phyloP scores from a whole-genome alignment of 495 filamentous ascomycete genomes.

The Tirmania nivea region DNA sequence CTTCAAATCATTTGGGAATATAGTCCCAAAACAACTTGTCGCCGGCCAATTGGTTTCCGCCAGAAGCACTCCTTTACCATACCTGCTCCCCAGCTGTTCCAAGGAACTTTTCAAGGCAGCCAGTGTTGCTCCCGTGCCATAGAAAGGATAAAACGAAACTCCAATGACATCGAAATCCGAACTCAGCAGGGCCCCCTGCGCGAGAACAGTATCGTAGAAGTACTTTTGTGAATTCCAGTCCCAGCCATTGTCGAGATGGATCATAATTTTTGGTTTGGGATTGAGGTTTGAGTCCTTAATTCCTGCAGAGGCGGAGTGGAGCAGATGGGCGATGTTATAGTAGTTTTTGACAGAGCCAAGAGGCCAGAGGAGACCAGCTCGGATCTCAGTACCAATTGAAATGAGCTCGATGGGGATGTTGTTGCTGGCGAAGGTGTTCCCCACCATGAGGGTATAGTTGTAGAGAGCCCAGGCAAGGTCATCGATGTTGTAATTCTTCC shows the following conservation, averaged over 20 bases:
- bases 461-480: slow-evolving; percentile 39
- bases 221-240: slow-evolving; percentile 39
- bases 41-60: slow-evolving; percentile 48
- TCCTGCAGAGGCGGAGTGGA: slow-evolving; percentile 39
- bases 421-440: slow-evolving; percentile 34
- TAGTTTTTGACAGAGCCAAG: slow-evolving; percentile 32
- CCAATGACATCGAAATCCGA: slow-evolving; percentile 38
- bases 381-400: slow-evolving; percentile 52
- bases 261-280: slow-evolving; percentile 38
- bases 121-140: slow-evolving; percentile 32
- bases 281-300: slow-evolving; percentile 38
- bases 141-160: slow-evolving; percentile 53
- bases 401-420: slow-evolving; percentile 36
- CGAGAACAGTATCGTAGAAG: slow-evolving; percentile 38
- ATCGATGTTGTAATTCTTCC: slow-evolving; percentile 29
- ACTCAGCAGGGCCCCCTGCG: neutral
- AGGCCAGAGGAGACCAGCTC: slow-evolving; percentile 40
- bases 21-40: slow-evolving; percentile 30
- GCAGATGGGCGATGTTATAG: slow-evolving; percentile 35
- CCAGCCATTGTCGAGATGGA: slow-evolving; percentile 52
- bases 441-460: slow-evolving; percentile 40
- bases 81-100: slow-evolving; percentile 34
- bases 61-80: slow-evolving; percentile 38
- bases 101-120: slow-evolving; percentile 32
- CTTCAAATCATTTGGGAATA: slow-evolving; percentile 35